Conservation (phyloP, 495 filamentous ascomycete genomes). For the Glonium stellatum region DNA sequence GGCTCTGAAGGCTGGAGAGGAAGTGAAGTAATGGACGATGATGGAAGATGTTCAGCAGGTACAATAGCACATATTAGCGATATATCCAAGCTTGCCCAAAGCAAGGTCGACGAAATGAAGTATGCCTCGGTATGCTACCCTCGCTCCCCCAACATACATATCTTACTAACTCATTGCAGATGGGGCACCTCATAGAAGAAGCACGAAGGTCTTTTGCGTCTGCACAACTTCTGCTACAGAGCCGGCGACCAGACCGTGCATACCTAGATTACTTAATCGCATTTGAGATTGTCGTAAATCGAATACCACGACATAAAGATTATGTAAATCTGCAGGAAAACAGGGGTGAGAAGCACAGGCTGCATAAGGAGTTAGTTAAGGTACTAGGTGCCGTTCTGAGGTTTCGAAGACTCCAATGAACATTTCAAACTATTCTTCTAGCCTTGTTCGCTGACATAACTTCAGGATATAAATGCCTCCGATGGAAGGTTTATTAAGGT, state of each 20-base stretch:
- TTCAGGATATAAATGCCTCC: constrained; percentile 30
- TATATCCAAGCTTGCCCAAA: constrained; percentile 10
- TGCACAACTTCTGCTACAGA: constrained; percentile 25
- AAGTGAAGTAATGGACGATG: constrained; percentile 10
- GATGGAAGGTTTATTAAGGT: constrained; percentile 50
- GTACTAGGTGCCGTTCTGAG: constrained; percentile 37
- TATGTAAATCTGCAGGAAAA: constrained; percentile 47
- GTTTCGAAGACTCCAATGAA: not conserved
- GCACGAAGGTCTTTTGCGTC: constrained; percentile 26
- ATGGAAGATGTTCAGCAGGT: constrained; percentile 1
- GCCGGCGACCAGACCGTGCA: constrained; percentile 50
- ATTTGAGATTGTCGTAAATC: constrained; percentile 64
- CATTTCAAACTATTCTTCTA: not conserved
- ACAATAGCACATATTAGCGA: constrained; percentile 10
- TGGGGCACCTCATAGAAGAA: constrained; percentile 22
- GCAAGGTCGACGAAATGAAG: constrained; percentile 5
- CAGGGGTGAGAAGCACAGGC: constrained; percentile 41
- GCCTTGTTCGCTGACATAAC: constrained; percentile 23
- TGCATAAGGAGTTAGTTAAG: constrained; percentile 45
- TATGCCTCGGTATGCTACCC: not conserved
- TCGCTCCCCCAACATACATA: not conserved
- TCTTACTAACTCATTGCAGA: constrained; percentile 11
- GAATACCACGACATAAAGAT: constrained; percentile 66
- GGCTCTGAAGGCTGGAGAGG: constrained; percentile 17
- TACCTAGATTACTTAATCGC: constrained; percentile 76